phyloP scores from a whole-genome alignment of 345 rosid genomes.

The Nasturtium officinale region DNA sequence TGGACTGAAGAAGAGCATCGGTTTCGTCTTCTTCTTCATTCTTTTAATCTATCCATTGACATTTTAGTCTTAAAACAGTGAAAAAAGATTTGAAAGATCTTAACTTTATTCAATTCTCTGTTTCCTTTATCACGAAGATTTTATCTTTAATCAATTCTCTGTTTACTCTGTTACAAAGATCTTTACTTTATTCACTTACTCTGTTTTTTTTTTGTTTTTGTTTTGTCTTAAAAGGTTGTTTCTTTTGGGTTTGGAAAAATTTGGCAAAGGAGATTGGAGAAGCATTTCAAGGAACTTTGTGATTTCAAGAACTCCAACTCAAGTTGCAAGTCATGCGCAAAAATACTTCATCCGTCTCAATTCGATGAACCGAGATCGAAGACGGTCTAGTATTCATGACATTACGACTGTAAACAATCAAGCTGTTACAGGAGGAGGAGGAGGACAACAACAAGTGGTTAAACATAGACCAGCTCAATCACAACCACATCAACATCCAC shows the following conservation, averaged over 20 bases:
- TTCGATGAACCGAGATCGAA: constrained; percentile 83
- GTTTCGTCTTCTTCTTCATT: constrained; percentile 39
- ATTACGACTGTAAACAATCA: constrained; percentile 69
- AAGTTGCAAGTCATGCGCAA: constrained; percentile 96
- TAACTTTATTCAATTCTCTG: background rate
- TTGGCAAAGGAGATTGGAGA: constrained; percentile 98
- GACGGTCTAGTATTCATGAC: constrained; percentile 93
- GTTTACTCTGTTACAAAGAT: background rate
- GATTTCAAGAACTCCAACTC: constrained; percentile 88
- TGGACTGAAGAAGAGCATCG: constrained; percentile 99
- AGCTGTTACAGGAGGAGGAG: constrained; percentile 54
- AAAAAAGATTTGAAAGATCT: background rate
- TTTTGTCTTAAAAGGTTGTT: constrained; percentile 58
- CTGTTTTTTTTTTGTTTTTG: constrained; percentile 18
- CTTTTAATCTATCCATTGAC: constrained; percentile 15
- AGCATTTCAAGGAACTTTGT: constrained; percentile 93
- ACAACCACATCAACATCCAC: constrained; percentile 39
- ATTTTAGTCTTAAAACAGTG: constrained; percentile 13
- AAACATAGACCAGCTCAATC: constrained; percentile 41
- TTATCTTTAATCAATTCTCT: background rate
- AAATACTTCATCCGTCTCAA: constrained; percentile 84
- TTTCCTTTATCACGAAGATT: background rate
- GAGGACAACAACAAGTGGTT: constrained; percentile 45
- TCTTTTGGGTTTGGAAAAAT: constrained; percentile 84
- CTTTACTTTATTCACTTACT: constrained; percentile 10